Evolutionary conservation across 1,139 yeast genomes (phyloP).

Genomic region (Kurtzmaniella quercitrusa): DNA sequence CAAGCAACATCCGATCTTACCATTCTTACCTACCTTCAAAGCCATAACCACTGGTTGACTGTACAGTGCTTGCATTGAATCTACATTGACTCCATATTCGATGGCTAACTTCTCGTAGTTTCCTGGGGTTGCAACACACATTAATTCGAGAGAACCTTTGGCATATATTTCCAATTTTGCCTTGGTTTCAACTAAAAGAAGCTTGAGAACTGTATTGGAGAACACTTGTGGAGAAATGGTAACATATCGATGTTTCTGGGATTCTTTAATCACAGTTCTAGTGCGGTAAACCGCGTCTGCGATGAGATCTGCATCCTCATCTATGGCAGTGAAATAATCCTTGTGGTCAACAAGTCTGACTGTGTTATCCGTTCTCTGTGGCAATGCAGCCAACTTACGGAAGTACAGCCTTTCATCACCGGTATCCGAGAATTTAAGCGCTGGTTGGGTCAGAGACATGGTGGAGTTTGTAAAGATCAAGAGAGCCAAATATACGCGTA

Average conservation of each 20-base stretch:
- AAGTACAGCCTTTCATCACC: constrained; percentile 65
- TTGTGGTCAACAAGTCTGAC: constrained; percentile 70
- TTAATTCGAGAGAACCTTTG: constrained; percentile 54
- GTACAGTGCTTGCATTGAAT: constrained; percentile 57
- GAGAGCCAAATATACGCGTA: background rate
- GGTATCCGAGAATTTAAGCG: constrained; percentile 64
- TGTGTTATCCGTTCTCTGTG: constrained; percentile 42
- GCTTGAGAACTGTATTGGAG: constrained; percentile 55
- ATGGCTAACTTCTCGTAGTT: constrained; percentile 53
- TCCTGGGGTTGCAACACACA: constrained; percentile 82
- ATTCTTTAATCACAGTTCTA: constrained; percentile 66
- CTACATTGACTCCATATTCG: constrained; percentile 55
- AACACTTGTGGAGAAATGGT: constrained; percentile 77
- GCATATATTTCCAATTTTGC: constrained; percentile 70
- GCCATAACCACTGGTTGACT: constrained; percentile 76
- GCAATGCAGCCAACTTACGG: constrained; percentile 50
- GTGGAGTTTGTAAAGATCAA: background rate
- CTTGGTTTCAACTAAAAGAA: constrained; percentile 67
- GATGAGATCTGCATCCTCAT: constrained; percentile 74
- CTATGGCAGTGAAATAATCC: constrained; percentile 73
- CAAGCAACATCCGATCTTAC: constrained; percentile 71
- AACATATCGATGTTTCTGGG: constrained; percentile 57
- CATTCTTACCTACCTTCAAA: constrained; percentile 51
- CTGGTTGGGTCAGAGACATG: constrained; percentile 67
- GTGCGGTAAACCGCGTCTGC: constrained; percentile 86